A percentile compares a stretch with the other conserved stretches of the same genome.
Conservation (phyloP, 306 rosid species). For the Medicago ruthenica region DNA sequence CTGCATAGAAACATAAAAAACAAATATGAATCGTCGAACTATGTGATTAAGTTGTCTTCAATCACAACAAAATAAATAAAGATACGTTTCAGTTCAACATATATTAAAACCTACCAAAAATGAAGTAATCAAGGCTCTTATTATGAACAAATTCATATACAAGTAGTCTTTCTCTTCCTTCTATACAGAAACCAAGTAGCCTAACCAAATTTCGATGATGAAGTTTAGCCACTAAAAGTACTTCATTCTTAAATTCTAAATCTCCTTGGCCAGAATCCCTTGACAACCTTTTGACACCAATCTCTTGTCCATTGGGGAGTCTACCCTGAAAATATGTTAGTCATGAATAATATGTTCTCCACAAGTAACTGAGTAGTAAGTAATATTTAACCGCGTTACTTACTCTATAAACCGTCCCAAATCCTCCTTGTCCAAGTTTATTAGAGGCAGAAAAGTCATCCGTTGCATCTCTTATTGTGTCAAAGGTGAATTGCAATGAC, state of each 20-base stretch:
- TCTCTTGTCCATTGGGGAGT: slow-evolving; percentile 21
- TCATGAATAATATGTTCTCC: background rate
- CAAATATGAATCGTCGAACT: background rate
- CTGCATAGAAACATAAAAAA: slow-evolving; percentile 21
- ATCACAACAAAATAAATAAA: background rate
- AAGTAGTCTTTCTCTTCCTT: slow-evolving; percentile 38
- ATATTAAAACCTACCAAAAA: slow-evolving; percentile 50
- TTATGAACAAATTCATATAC: slow-evolving; percentile 58
- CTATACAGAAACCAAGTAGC: slow-evolving; percentile 35
- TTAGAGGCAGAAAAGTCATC: slow-evolving; percentile 37
- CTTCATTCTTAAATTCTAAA: slow-evolving; percentile 55
- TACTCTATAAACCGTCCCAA: slow-evolving; percentile 44
- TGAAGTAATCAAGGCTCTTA: slow-evolving; percentile 53
- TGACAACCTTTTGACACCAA: slow-evolving; percentile 41
- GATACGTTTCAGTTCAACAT: no score
- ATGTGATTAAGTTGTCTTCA: background rate
- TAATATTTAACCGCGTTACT: background rate
- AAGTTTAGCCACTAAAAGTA: slow-evolving; percentile 39
- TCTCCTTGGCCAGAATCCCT: slow-evolving; percentile 33
- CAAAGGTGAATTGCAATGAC: slow-evolving; percentile 26
- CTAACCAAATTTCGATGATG: slow-evolving; percentile 37
- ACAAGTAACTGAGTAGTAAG: background rate
- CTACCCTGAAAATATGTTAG: slow-evolving; percentile 32
- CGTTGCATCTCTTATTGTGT: slow-evolving; percentile 43
- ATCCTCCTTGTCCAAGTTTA: slow-evolving; percentile 51